Conservation (phyloP, 192 early-diverging fungal species). For the Backusella macrospora region DNA sequence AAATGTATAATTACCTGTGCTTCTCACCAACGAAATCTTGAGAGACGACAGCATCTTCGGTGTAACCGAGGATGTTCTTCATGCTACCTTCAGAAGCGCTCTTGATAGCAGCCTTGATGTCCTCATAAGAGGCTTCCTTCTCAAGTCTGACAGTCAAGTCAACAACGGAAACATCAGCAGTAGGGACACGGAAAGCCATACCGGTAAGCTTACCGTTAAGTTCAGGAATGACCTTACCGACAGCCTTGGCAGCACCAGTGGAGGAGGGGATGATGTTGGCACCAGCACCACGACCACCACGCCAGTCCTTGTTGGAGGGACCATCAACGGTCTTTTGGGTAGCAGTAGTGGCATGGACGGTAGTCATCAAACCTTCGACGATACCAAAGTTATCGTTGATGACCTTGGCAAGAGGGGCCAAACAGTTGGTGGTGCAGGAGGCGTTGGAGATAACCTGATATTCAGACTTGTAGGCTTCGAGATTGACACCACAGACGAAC, state of each 20-base stretch:
- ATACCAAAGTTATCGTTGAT: slow-evolving; percentile 96
- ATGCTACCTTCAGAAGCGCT: slow-evolving; percentile 67
- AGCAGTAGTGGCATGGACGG: slow-evolving; percentile 96
- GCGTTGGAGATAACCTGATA: slow-evolving; percentile 95
- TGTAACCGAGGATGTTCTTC: slow-evolving; percentile 92
- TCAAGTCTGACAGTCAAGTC: slow-evolving; percentile 92
- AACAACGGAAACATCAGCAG: slow-evolving; percentile 94
- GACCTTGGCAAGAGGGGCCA: slow-evolving; percentile 97
- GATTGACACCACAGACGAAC: slow-evolving; percentile 98
- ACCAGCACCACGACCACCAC: slow-evolving; percentile 92
- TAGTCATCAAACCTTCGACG: slow-evolving; percentile 96
- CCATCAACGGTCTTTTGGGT: slow-evolving; percentile 99
- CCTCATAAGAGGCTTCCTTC: slow-evolving; percentile 89
- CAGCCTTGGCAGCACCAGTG: slow-evolving; percentile 99
- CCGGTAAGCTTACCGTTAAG: slow-evolving; percentile 97
- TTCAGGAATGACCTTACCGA: slow-evolving; percentile 94
- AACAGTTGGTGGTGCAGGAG: slow-evolving; percentile 99
- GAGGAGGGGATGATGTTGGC: slow-evolving; percentile 96
- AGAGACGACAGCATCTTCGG: slow-evolving; percentile 95
- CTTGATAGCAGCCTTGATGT: slow-evolving; percentile 90
- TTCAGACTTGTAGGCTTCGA: slow-evolving; percentile 86
- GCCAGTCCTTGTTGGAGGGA: slow-evolving; percentile 96
- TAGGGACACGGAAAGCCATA: slow-evolving; percentile 97
- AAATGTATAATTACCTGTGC: slow-evolving; percentile 50
- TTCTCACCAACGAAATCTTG: slow-evolving; percentile 92